Evolutionary conservation across 73 alveolate species (phyloP).

Genomic region (Breviolum minutum): DNA sequence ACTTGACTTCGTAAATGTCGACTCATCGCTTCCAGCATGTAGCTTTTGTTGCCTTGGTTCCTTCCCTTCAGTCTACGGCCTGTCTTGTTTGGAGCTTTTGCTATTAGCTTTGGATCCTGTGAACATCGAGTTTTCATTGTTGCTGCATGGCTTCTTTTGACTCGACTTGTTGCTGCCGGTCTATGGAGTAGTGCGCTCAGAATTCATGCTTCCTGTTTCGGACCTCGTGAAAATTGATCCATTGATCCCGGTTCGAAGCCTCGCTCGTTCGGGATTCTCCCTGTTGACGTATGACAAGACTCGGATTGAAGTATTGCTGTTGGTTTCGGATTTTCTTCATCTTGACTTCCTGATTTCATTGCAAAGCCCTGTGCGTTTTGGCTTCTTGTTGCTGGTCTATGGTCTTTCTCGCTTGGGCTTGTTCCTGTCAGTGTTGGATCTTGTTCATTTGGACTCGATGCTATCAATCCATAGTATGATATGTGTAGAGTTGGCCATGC

Average conservation of each 20-base stretch:
- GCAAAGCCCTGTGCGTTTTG: conserved; percentile 6
- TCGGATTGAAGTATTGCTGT: conserved; percentile 3
- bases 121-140: background rate
- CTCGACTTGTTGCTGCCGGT: background rate
- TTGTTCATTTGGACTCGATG: conserved; percentile 34
- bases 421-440: conserved; percentile 4
- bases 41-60: background rate
- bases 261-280: conserved; percentile 24
- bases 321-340: background rate
- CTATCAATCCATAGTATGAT: background rate
- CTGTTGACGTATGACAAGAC: conserved; percentile 3
- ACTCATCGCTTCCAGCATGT: background rate
- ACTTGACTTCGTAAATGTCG: conserved; percentile 26
- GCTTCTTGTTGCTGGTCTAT: background rate
- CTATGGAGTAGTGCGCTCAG: conserved; percentile 46
- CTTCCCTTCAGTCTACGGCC: background rate
- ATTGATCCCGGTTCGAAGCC: background rate
- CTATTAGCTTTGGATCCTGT: conserved; percentile 22
- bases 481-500: background rate
- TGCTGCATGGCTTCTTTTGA: background rate
- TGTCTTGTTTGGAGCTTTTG: background rate
- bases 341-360: background rate
- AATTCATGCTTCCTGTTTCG: background rate
- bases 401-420: conserved; percentile 51
- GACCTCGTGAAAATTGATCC: conserved; percentile 25